Conservation (phyloP, 208 protist species). For the Trypanosoma scelopori region DNA sequence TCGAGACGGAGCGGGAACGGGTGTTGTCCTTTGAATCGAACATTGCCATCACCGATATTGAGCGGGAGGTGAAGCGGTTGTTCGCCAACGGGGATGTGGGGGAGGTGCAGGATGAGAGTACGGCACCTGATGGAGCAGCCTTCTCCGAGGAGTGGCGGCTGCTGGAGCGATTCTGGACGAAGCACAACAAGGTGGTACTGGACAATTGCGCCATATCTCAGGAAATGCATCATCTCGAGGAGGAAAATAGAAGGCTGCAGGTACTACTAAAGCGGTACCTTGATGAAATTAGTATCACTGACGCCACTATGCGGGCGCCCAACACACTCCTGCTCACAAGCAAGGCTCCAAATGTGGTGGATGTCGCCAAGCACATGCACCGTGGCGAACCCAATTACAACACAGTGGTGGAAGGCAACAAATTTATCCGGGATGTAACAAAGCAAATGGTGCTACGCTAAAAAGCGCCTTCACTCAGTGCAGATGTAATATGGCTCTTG, state of each 20-base stretch:
- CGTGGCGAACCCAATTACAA: too few species aligned
- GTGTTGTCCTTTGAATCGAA: slow-evolving; percentile 89
- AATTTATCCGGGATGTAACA: slow-evolving; percentile 62
- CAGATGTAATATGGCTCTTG: background rate
- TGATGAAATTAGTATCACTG: slow-evolving; percentile 94
- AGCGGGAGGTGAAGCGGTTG: slow-evolving; percentile 64
- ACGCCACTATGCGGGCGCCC: slow-evolving; percentile 79
- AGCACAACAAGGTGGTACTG: slow-evolving; percentile 95
- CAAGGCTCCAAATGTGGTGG: slow-evolving; percentile 68
- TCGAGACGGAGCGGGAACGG: slow-evolving; percentile 96
- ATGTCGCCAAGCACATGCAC: slow-evolving; percentile 30
- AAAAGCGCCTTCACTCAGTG: background rate
- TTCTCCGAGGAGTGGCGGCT: slow-evolving; percentile 87
- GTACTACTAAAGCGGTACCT: slow-evolving; percentile 94
- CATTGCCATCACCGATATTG: slow-evolving; percentile 62
- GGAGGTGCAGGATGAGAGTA: slow-evolving; percentile 25
- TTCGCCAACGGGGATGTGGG: slow-evolving; percentile 42
- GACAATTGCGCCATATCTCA: slow-evolving; percentile 93
- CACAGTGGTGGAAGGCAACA: slow-evolving; percentile 76
- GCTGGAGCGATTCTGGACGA: slow-evolving; percentile 94
- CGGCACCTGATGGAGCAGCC: slow-evolving; percentile 31
- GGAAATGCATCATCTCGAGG: slow-evolving; percentile 83
- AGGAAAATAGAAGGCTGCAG: slow-evolving; percentile 91
- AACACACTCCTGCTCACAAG: slow-evolving; percentile 62
- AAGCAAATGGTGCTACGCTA: slow-evolving; percentile 49